Base-by-base conservation (phyloP, 108 stramenopile species). In the Hondaea fermentalgiana region DNA sequence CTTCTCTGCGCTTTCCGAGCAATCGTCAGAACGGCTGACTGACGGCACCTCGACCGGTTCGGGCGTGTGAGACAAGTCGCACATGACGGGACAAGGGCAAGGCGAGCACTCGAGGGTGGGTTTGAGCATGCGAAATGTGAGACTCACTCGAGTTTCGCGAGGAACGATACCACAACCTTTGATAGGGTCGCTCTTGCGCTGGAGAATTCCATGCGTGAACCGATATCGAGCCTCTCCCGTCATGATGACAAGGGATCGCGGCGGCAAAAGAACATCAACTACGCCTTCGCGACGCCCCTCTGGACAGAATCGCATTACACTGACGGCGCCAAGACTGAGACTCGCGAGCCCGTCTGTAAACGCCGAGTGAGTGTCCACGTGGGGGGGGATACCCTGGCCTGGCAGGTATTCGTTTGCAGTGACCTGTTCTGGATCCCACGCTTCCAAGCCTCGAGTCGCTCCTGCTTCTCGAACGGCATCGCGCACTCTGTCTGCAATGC, bases 321-420 rank as follows among this genome's bases (percentile, higher is more conserved):
- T 83, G 19, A 23, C 8, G 12, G 49, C 76, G 28, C 76, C 76
- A 8, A 83, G 76, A 23, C 76, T 83, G 2, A 83, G 28, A 53
- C 76, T 83, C 23, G 76, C 76, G 49, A 83, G n/a, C 6, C 76
- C 76, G n/a, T 83, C 76, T 6, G 1, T 25, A 45, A 83, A 83
- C 25, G 76, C 76, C 10, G 76, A 83, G 51, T 83, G 76, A 6
- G 76, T 83, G 28, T 83, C 76, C 25, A 83, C 76, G 23, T 83
- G 76, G 19, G 76, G 76, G 12, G 76, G 76, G 3, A 83, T 83
- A 28, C 76, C 76, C 51, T 83, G 76, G 25, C 76, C 76, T 1
- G 76, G 76, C 76, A 83, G 51, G 76, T 83, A 83, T 45, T 83
- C 76, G 76, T 83, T 83, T 12, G 51, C 51, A 12, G 76, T 83